Evolutionary conservation across 1,284 basidiomycete species (phyloP).

Genomic region (Ustilago sp.): DNA sequence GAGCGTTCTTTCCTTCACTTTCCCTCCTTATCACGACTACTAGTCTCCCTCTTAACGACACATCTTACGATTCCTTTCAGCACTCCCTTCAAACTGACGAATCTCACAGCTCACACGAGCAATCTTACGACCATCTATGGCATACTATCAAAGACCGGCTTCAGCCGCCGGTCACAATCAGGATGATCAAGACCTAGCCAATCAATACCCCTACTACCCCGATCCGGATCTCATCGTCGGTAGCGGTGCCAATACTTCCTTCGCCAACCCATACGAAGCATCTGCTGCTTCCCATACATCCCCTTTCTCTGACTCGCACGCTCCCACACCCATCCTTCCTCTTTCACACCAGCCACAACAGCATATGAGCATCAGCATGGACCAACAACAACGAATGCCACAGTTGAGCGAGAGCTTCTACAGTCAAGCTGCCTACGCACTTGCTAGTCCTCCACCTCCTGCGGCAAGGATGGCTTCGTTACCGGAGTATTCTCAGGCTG

Average conservation of each 20-base stretch:
- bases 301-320: constrained; percentile 32
- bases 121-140: constrained; percentile 6
- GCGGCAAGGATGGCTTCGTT: constrained; percentile 20
- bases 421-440: constrained; percentile 56
- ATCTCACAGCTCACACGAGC: background rate
- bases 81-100: background rate
- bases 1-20: background rate
- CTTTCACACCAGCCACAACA: constrained; percentile 29
- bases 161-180: constrained; percentile 34
- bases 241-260: constrained; percentile 26
- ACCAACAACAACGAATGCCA: constrained; percentile 35
- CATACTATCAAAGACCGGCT: constrained; percentile 32
- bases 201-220: constrained; percentile 48
- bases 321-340: constrained; percentile 20
- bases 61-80: background rate
- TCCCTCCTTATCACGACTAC: background rate
- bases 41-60: background rate
- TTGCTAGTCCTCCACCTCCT: constrained; percentile 27
- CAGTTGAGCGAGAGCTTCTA: constrained; percentile 64
- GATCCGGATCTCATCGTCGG: constrained; percentile 41
- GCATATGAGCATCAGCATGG: constrained; percentile 32
- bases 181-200: constrained; percentile 19
- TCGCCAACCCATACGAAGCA: constrained; percentile 38
- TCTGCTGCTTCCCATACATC: constrained; percentile 19
- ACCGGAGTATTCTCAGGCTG: constrained; percentile 24